Percentiles rank a stretch among this genome's conserved stretches.
phyloP scores from a whole-genome alignment of 495 filamentous ascomycete species.

The Penicillium psychrofluorescens region DNA sequence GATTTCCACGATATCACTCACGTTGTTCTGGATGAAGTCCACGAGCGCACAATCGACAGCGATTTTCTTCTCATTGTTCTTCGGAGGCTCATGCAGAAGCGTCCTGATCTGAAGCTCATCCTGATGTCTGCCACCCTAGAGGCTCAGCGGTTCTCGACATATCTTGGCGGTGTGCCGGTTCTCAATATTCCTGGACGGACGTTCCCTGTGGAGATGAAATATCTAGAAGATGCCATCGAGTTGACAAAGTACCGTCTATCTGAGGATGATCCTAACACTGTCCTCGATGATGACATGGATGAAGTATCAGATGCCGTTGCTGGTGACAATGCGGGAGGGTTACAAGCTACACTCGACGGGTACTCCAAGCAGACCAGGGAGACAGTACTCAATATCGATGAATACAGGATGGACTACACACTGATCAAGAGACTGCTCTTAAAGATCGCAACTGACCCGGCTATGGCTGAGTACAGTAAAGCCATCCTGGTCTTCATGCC shows the following conservation, averaged over 20 bases:
- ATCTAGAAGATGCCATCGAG: slow-evolving; percentile 86
- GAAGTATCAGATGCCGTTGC: slow-evolving; percentile 38
- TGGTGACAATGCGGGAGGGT: slow-evolving; percentile 30
- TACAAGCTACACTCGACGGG: slow-evolving; percentile 44
- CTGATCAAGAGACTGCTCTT: slow-evolving; percentile 69
- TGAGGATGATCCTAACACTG: slow-evolving; percentile 34
- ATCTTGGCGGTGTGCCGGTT: slow-evolving; percentile 76
- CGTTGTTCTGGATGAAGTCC: slow-evolving; percentile 89
- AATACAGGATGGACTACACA: slow-evolving; percentile 79
- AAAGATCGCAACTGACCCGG: slow-evolving; percentile 58
- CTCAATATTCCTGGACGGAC: slow-evolving; percentile 87
- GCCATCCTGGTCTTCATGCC: slow-evolving; percentile 92
- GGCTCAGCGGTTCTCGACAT: slow-evolving; percentile 81
- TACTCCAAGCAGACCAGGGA: slow-evolving; percentile 71
- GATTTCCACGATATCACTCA: slow-evolving; percentile 85
- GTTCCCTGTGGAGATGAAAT: slow-evolving; percentile 82
- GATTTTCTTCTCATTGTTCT: slow-evolving; percentile 91
- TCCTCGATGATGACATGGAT: slow-evolving; percentile 39
- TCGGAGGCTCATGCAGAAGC: slow-evolving; percentile 63
- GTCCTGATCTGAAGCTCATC: slow-evolving; percentile 73
- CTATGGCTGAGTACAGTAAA: slow-evolving; percentile 67
- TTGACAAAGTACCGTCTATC: slow-evolving; percentile 63
- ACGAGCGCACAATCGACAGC: slow-evolving; percentile 90
- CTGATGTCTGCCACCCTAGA: slow-evolving; percentile 97
- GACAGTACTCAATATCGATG: slow-evolving; percentile 68